Evolutionary conservation across 768 basidiomycete genomes (phyloP).

Genomic region (Boletus eberwhitei): DNA sequence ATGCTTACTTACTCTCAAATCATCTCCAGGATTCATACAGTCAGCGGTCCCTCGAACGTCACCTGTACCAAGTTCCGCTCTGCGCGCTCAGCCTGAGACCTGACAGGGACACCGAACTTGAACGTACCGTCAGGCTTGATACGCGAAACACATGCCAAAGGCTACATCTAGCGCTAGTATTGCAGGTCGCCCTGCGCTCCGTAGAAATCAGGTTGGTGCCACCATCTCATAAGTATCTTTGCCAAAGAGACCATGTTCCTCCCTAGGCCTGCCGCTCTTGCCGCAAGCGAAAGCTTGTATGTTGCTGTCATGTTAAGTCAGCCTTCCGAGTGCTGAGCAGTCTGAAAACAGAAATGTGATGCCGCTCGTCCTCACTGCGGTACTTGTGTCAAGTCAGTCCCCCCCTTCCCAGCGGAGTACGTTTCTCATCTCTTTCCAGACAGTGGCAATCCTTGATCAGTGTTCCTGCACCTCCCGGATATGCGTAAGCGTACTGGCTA

Average conservation of each 20-base stretch:
- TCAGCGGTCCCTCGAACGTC: background rate
- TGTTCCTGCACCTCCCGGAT: slow-evolving; percentile 82
- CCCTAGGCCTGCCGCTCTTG: slow-evolving; percentile 75
- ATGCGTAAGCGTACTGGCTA: slow-evolving; percentile 52
- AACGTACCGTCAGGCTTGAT: background rate
- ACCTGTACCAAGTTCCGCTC: background rate
- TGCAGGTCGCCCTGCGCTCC: slow-evolving; percentile 59
- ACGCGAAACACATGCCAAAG: slow-evolving; percentile 59
- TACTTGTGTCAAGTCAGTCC: slow-evolving; percentile 77
- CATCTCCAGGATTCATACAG: background rate
- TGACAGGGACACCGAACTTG: background rate
- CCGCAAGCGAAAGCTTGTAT: slow-evolving; percentile 79
- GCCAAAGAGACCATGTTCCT: background rate
- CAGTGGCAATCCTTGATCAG: slow-evolving; percentile 81
- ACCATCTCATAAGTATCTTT: slow-evolving; percentile 5
- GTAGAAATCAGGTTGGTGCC: slow-evolving; percentile 66
- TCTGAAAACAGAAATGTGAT: slow-evolving; percentile 70
- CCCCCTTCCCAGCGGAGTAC: background rate
- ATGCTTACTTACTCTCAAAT: background rate
- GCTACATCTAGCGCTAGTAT: slow-evolving; percentile 35
- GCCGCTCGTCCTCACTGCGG: slow-evolving; percentile 82
- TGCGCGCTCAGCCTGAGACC: background rate
- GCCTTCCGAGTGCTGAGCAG: slow-evolving; percentile 3
- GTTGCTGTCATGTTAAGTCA: slow-evolving; percentile 23
- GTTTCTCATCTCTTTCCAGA: slow-evolving; percentile 36